Evolutionary conservation across 176 grass and related monocot genomes (phyloP), one percentile per base, ranked within the genome.

Genomic region (Cenchrus fungigraminus): DNA sequence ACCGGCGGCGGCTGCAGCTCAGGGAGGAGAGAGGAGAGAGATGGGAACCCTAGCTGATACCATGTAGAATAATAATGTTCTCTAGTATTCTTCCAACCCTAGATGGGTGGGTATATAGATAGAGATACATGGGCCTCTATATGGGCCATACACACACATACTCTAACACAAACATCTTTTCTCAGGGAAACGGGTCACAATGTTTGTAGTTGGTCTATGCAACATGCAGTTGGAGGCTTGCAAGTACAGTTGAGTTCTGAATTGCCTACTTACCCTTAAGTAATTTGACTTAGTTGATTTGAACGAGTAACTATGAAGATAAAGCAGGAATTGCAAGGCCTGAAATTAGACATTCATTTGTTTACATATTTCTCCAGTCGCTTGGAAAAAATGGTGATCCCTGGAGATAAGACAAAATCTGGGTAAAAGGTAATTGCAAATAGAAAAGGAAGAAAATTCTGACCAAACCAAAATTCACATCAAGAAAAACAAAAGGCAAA

Each of bases 241-340:
- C 45, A 8, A 54, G 31, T 43, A 53, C 14, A 84, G 0, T 79
- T 88, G 11, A 84, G 22, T 31, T 58, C n/a, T 20, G 29, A 58
- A 19, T 73, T 79, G 16, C 46, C 22, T 74, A 13, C 16, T 73
- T 79, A 78, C 79, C 22, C 9, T 13, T 53, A 47, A 73, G 25
- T 73, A 53, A n/a, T 56, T 32, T 2, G 19, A 57, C 55, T 20
- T 57, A 57, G 19, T 74, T 88, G 25, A 32, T 50, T 43, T 50
- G 4, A 76, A 76, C 42, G 29, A 78, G 14, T 32, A 76, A 20
- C 4, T 40, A 40, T 40, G 37, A 15, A 80, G 57, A 80, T 9
- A 59, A 88, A 29, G 25, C 42, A 79, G 67, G 5, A 79, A 28
- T 59, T 75, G 25, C 42, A 88, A 58, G 72, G 16, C 58, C 46